Evolutionary conservation across 345 rosid genomes (phyloP).

Genomic region (Nephelium lappaceum): DNA sequence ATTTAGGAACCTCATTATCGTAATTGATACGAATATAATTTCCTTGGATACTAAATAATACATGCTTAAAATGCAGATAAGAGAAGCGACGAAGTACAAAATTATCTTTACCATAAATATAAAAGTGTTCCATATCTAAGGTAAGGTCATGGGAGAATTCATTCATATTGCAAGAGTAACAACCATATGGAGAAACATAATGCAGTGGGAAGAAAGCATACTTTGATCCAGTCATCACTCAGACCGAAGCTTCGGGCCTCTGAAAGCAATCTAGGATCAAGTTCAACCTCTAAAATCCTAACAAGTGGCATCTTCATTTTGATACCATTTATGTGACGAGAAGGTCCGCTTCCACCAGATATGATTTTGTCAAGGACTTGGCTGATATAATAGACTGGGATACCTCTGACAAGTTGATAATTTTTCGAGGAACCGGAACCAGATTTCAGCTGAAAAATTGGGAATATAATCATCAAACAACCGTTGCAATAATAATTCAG

Average conservation of each 20-base stretch:
- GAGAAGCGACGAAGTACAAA: too few species aligned
- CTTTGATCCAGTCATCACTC: slow-evolving; percentile 85
- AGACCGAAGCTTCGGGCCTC: slow-evolving; percentile 91
- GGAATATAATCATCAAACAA: slow-evolving; percentile 25
- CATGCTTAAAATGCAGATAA: background rate
- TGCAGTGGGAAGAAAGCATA: slow-evolving; percentile 32
- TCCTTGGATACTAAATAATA: background rate
- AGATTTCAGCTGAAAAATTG: slow-evolving; percentile 61
- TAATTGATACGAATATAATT: background rate
- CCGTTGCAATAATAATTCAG: background rate
- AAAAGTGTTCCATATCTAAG: too few species aligned
- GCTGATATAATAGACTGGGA: slow-evolving; percentile 71
- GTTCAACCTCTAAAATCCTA: slow-evolving; percentile 88
- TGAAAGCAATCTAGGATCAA: slow-evolving; percentile 86
- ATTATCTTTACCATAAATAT: too few species aligned
- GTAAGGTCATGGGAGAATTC: background rate
- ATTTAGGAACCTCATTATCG: background rate
- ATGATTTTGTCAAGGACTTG: slow-evolving; percentile 76
- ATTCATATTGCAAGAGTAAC: background rate
- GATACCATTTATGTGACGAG: slow-evolving; percentile 80
- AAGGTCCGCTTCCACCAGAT: slow-evolving; percentile 66
- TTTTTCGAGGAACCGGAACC: slow-evolving; percentile 77
- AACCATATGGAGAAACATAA: background rate
- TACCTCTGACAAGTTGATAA: slow-evolving; percentile 88
- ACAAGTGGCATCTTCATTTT: slow-evolving; percentile 84